These are phyloP conservation scores for Alopecurus myosuroides DNA, from an alignment of 176 grass and related monocot species.

Conservation along the genomic window DNA sequence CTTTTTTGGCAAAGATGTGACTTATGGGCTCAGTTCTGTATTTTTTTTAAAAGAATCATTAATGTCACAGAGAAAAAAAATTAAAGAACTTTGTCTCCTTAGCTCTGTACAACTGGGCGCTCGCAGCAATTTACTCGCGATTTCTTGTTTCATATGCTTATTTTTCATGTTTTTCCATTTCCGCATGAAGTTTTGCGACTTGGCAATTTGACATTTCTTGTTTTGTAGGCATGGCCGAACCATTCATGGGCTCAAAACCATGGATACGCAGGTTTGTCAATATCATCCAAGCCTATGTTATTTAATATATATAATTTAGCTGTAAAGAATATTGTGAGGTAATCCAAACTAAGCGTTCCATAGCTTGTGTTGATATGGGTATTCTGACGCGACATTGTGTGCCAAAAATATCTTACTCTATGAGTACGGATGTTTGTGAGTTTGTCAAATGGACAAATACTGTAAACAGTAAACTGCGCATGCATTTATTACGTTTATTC, in stretches of 20 bases:
- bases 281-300: neutral
- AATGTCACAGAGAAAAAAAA: neutral
- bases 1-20: neutral
- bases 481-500: neutral
- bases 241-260: slow-evolving; percentile 52
- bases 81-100: neutral
- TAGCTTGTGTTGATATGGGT: slow-evolving; percentile 3
- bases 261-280: slow-evolving; percentile 59
- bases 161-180: neutral
- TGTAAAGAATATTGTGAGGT: neutral
- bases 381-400: neutral
- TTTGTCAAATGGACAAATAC: neutral
- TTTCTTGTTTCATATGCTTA: neutral
- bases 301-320: slow-evolving; percentile 17
- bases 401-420: neutral
- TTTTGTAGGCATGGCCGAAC: slow-evolving; percentile 57
- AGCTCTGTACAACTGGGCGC: neutral
- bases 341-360: neutral
- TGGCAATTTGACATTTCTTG: neutral
- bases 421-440: neutral
- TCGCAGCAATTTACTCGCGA: neutral
- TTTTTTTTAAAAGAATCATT: neutral
- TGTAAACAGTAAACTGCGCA: neutral
- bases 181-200: neutral
- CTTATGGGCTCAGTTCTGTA: neutral